Percentiles rank a stretch among this genome's conserved stretches.
These are phyloP conservation scores for Sherardia arvensis DNA, from an alignment of 257 asterid species.

Conservation along the genomic window DNA sequence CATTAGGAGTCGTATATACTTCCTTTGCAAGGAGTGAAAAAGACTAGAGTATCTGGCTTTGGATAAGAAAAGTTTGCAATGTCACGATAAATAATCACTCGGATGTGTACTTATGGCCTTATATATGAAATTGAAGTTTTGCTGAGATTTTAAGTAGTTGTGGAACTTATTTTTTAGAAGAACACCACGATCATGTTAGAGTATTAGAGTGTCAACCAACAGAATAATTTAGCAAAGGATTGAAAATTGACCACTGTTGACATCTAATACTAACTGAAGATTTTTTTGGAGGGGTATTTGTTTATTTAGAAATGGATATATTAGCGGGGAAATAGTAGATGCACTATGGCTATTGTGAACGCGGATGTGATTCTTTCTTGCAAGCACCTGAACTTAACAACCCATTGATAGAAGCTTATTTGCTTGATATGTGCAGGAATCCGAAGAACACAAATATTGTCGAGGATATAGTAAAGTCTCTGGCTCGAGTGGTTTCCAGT, in stretches of 20 bases:
- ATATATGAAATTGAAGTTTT: not conserved
- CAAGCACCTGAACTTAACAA: not conserved
- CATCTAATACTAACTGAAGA: not conserved
- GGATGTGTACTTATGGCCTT: too few relatives aligned
- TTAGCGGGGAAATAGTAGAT: too few relatives aligned
- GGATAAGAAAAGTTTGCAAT: not conserved
- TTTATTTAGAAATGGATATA: not conserved
- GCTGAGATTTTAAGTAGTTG: not conserved
- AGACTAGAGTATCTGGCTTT: not conserved
- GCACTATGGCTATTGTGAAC: not conserved
- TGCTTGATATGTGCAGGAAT: constrained; percentile 46
- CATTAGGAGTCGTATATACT: not conserved
- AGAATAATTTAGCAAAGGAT: not conserved
- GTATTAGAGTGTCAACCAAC: not conserved
- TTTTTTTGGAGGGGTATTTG: not conserved
- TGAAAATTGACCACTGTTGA: not conserved
- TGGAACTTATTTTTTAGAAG: not conserved
- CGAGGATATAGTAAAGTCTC: constrained; percentile 87
- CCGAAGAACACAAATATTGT: constrained; percentile 90
- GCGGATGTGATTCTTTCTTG: not conserved
- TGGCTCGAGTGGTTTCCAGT: constrained; percentile 85
- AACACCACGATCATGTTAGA: not conserved
- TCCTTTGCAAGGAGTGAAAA: not conserved
- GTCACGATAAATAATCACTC: not conserved
- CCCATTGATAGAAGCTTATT: not conserved